phyloP scores from a whole-genome alignment of 2,329 filamentous ascomycete species.

The Cephalotrichum gorgonifer region DNA sequence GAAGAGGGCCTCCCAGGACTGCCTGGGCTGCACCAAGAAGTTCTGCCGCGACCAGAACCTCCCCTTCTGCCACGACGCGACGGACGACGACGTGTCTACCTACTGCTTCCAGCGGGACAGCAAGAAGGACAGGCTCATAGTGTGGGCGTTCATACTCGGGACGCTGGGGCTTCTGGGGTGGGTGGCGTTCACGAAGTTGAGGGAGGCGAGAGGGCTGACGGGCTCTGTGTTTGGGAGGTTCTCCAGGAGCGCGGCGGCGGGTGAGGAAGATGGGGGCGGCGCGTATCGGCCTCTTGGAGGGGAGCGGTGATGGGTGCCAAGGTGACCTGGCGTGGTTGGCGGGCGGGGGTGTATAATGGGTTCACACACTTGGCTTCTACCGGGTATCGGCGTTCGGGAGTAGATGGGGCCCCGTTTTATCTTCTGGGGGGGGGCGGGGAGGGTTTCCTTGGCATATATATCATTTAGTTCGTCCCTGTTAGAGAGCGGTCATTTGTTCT shows the following conservation, averaged over 20 bases:
- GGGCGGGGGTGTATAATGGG: too few species aligned
- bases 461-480: too few species aligned
- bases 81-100: conserved; percentile 51
- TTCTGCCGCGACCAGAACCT: conserved; percentile 52
- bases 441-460: too few species aligned
- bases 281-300: too few species aligned
- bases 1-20: conserved; percentile 29
- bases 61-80: conserved; percentile 52
- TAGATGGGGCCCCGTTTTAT: too few species aligned
- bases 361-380: too few species aligned
- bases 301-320: too few species aligned
- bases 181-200: conserved; percentile 41
- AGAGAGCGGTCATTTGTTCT: too few species aligned
- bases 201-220: conserved; percentile 28
- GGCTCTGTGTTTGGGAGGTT: conserved; percentile 10
- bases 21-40: conserved; percentile 52
- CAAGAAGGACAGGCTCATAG: conserved; percentile 56
- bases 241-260: not conserved
- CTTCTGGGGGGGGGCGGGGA: too few species aligned
- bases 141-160: conserved; percentile 52
- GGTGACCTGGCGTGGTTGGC: too few species aligned
- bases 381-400: too few species aligned
- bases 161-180: conserved; percentile 49
- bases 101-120: conserved; percentile 58
- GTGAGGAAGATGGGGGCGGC: not conserved